Evolutionary conservation across 768 basidiomycete genomes (phyloP), one percentile per base, ranked within the genome.

Genomic region (Chalciporus piperatus): DNA sequence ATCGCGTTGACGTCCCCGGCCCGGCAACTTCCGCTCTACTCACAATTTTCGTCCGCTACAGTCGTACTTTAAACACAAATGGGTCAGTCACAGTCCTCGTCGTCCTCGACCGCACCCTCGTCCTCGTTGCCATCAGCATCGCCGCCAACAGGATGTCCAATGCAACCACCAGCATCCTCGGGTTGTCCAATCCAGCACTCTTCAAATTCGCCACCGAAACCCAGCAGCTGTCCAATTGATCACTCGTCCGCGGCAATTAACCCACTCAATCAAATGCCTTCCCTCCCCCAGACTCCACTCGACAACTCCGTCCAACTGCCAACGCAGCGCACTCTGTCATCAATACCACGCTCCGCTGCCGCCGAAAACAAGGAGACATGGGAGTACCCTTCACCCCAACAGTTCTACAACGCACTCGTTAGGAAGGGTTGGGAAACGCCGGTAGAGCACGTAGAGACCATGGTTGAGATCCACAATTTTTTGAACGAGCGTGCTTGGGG

Each of bases 391-490:
- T 92, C 89, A 2, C 92, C 95, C 10, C 96, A 98, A 70, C 95
- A 98, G 68, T 98, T 98, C 66, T 95, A 98, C 70, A 98, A 98
- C 69, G 96, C 96, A 0, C 78, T 99, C 13, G 92, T 92, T 10
- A 75, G 93, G 55, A 99, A 99, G 66, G 97, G 97, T 3, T 93
- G 90, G 89, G 94, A 96, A 70, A 96, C 97, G 2, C 93, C 94
- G 0, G 94, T 95, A 69, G 92, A 98, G 60, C 88, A 93, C 69
- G 81, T 98, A 41, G 95, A 94, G 67, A 92, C 85, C 22, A 97
- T 99, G 91, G 97, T 99, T 40, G 85, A 93, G 54, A 98, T 98
- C 32, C 97, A 99, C 67, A 99, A 99, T 68, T 98, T 95, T 59
- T 68, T 99, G 69, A 98, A 99, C 63, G 97, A 99, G 72, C 79